Conservation (phyloP, 2,329 filamentous ascomycete genomes). For the Talaromyces sp. region DNA sequence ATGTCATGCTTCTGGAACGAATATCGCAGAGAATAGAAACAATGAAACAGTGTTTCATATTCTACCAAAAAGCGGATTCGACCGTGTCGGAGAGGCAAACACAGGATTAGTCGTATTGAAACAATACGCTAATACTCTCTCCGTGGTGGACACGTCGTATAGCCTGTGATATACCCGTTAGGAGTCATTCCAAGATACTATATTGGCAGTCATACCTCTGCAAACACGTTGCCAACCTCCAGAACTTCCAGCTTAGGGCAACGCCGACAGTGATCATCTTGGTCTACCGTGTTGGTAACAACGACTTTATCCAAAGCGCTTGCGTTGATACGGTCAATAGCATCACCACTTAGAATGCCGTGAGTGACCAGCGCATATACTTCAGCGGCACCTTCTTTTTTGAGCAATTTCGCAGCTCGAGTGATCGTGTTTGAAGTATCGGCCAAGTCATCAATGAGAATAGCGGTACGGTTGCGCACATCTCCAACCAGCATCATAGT, state of each 20-base stretch:
- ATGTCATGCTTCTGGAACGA: background rate
- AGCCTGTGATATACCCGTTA: conserved; percentile 43
- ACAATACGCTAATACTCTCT: conserved; percentile 93
- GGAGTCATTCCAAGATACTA: background rate
- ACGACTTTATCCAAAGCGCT: conserved; percentile 89
- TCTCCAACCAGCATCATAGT: conserved; percentile 95
- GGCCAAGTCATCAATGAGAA: conserved; percentile 88
- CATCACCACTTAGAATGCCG: conserved; percentile 90
- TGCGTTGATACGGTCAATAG: conserved; percentile 88
- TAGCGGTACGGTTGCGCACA: conserved; percentile 73
- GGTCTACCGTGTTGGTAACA: conserved; percentile 92
- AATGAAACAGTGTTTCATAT: background rate
- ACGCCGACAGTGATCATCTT: conserved; percentile 68
- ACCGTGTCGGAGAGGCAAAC: background rate
- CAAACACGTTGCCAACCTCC: conserved; percentile 83
- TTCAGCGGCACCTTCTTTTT: conserved; percentile 81
- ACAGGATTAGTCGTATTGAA: conserved; percentile 64
- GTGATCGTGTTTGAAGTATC: conserved; percentile 98
- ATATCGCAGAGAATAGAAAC: background rate
- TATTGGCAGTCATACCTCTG: conserved; percentile 55
- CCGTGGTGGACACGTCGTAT: conserved; percentile 95
- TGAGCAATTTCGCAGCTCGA: conserved; percentile 89
- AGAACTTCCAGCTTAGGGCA: conserved; percentile 89
- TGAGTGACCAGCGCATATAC: conserved; percentile 93
- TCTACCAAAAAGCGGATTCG: background rate